Evolutionary conservation across 108 stramenopile species (phyloP), one percentile per base, ranked within the genome.

Genomic region (Fragilaria crotonensis): DNA sequence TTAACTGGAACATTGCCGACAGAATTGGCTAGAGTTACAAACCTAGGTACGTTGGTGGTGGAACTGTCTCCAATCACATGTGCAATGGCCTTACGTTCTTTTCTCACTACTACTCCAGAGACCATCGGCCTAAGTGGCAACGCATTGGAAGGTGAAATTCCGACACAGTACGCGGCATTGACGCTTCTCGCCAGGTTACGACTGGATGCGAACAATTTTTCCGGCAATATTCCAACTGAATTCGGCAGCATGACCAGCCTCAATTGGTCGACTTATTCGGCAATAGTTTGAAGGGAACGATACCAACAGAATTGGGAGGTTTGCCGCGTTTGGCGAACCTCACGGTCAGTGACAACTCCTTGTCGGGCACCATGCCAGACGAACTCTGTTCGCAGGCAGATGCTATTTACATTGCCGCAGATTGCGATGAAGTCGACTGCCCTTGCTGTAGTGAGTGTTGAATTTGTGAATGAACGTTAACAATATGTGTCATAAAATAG

Each of bases 341-440:
- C 23, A 28, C 52, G 4, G 0, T 74, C 3, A 11, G 57, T 22
- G 28, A 60, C 3, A 78, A 68, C 48, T 18, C 30, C 5, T 17
- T 78, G 17, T 57, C 28, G 30, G 77, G 77, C 41, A 32, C 67
- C 4, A 60, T 78, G 44, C 77, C 77, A 22, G 25, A 41, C 5
- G 67, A 68, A 49, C n/a, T 64, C 1, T 68, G 73, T 41, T 3
- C 53, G 19, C 18, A 63, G 25, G 59, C 49, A 45, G 59, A 11
- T 49, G n/a, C 17, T 22, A 7, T 33, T 26, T 18, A 54, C 4
- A 66, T 73, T 33, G 19, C 2, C 4, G 67, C 57, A 29, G 73
- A 74, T 30, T 74, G 73, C 36, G 50, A 55, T 1, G 46, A 54
- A 28, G 62, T 74, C 2, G 18, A 51, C 31, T 74, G 73, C 31